Conservation (phyloP, 176 grass and related monocot genomes). For the Themeda triandra region DNA sequence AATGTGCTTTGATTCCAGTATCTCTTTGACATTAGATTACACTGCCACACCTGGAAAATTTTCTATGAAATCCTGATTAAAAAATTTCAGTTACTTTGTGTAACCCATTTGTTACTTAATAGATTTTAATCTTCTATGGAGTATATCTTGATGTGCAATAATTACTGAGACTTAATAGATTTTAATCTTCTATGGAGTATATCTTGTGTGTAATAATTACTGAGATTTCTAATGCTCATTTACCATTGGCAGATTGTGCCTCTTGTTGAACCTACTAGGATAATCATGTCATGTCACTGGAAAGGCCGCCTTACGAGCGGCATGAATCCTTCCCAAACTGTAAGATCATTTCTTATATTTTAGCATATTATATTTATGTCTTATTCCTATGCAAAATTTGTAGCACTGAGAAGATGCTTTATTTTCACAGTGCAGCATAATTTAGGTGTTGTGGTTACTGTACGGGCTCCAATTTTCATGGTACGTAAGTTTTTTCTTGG, state of each 20-base stretch:
- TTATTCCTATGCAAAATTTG: background rate
- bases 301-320: too few species aligned
- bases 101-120: background rate
- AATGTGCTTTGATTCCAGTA: too few species aligned
- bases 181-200: too few species aligned
- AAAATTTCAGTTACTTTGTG: background rate
- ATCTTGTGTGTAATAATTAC: too few species aligned
- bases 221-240: too few species aligned
- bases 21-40: background rate
- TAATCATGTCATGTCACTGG: too few species aligned
- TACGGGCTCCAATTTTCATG: constrained; percentile 95
- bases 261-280: too few species aligned
- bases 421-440: constrained; percentile 81
- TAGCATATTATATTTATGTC: background rate
- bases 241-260: too few species aligned
- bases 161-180: too few species aligned
- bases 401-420: constrained; percentile 16
- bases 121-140: background rate
- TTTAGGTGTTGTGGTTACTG: constrained; percentile 68
- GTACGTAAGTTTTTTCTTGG: constrained; percentile 27
- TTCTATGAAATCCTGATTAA: background rate
- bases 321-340: constrained; percentile 92
- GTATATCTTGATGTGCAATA: too few species aligned
- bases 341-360: constrained; percentile 46
- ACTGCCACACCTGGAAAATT: background rate